Conservation (phyloP, 805 yeast genomes). For the Ogataea corticis region DNA sequence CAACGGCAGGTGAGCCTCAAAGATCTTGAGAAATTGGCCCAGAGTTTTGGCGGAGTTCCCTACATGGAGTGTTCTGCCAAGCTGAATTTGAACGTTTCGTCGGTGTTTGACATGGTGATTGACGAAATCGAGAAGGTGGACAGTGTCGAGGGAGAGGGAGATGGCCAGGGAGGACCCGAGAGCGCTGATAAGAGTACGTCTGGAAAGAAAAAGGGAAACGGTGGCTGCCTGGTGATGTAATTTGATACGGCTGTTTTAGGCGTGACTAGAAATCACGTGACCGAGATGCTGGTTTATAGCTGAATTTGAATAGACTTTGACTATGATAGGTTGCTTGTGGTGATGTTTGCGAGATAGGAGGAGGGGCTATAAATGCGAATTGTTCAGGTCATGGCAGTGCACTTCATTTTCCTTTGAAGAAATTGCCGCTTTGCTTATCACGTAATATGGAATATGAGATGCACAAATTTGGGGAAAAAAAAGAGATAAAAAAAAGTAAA, state of each 20-base stretch:
- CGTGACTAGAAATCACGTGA: too few species aligned
- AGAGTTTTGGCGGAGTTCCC: slow-evolving; percentile 42
- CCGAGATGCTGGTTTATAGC: too few species aligned
- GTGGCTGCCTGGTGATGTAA: slow-evolving; percentile 17
- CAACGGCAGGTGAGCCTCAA: slow-evolving; percentile 56
- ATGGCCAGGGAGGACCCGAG: background rate
- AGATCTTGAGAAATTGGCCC: slow-evolving; percentile 50
- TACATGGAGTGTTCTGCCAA: slow-evolving; percentile 52
- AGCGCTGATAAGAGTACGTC: slow-evolving; percentile 7
- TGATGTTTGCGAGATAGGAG: too few species aligned
- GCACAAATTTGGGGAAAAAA: background rate
- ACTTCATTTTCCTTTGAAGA: too few species aligned
- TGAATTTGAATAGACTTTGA: too few species aligned
- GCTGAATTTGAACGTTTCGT: slow-evolving; percentile 43
- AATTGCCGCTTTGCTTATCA: slow-evolving; percentile 17
- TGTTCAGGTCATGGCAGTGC: too few species aligned
- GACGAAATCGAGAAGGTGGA: slow-evolving; percentile 52
- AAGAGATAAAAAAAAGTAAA: background rate
- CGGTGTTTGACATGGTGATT: slow-evolving; percentile 61
- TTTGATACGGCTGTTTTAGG: too few species aligned
- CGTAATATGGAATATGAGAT: slow-evolving; percentile 1
- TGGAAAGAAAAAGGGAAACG: slow-evolving; percentile 3
- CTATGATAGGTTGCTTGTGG: too few species aligned
- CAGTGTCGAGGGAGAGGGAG: background rate
- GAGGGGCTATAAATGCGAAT: too few species aligned